These are phyloP conservation scores for Rubia peregrina DNA, from an alignment of 305 asterid genomes.

Conservation along the genomic window DNA sequence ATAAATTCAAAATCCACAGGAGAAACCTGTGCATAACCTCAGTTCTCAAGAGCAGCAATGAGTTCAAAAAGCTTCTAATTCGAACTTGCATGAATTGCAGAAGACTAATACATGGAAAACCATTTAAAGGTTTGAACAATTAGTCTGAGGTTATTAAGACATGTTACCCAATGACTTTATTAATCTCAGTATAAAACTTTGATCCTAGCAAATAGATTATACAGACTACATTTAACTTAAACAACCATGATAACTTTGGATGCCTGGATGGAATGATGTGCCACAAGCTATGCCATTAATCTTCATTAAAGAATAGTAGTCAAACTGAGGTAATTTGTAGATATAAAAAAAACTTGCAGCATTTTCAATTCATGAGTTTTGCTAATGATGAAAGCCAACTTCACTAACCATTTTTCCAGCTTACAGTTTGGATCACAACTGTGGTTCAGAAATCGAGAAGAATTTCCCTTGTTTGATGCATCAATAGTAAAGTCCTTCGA, in stretches of 20 bases:
- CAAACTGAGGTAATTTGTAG: neutral
- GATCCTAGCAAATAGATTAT: neutral
- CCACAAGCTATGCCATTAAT: neutral
- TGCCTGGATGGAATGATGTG: neutral
- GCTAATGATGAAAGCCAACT: neutral
- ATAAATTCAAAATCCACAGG: neutral
- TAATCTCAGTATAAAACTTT: neutral
- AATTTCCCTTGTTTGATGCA: slow-evolving; percentile 94
- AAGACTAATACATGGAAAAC: too few species aligned
- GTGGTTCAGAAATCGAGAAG: slow-evolving; percentile 86
- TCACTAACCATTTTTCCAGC: slow-evolving; percentile 83
- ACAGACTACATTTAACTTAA: neutral
- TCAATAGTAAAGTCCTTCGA: slow-evolving; percentile 85
- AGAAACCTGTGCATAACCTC: neutral
- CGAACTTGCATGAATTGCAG: too few species aligned
- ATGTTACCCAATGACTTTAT: neutral
- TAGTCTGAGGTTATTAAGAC: too few species aligned
- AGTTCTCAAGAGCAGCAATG: neutral
- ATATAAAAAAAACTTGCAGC: neutral
- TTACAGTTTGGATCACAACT: slow-evolving; percentile 91
- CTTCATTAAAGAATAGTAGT: neutral
- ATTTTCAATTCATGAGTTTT: neutral
- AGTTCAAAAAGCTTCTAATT: neutral
- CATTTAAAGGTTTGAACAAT: too few species aligned
- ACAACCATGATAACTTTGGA: neutral